Percentiles rank a stretch among this genome's conserved stretches.
phyloP scores from a whole-genome alignment of 2,329 filamentous ascomycete genomes.

The Intubia oerlemansii region DNA sequence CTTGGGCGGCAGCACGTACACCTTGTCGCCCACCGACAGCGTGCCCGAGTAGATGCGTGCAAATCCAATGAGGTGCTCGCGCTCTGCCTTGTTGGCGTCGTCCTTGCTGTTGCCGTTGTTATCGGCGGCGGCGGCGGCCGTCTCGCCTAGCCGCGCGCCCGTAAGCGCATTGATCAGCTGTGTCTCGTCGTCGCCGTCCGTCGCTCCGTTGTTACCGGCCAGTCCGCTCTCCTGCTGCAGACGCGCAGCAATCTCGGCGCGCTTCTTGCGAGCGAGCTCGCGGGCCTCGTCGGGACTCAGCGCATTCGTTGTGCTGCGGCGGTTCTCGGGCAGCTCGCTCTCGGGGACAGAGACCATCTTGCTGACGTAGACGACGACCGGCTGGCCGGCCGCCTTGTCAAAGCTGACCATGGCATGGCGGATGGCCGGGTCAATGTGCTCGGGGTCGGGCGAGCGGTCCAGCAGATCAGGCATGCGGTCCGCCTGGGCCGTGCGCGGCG shows the following conservation, averaged over 20 bases:
- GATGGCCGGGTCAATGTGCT: slow-evolving; percentile 45
- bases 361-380: slow-evolving; percentile 85
- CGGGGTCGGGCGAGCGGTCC: slow-evolving; percentile 55
- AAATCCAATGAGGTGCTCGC: slow-evolving; percentile 84
- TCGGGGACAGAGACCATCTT: slow-evolving; percentile 95
- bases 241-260: slow-evolving; percentile 61
- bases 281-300: slow-evolving; percentile 78
- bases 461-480: slow-evolving; percentile 62
- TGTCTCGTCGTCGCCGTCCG: slow-evolving; percentile 2
- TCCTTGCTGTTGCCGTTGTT: slow-evolving; percentile 18
- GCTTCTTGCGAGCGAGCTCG: slow-evolving; percentile 70
- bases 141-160: slow-evolving; percentile 1
- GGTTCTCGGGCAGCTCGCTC: slow-evolving; percentile 79
- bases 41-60: slow-evolving; percentile 85
- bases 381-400: slow-evolving; percentile 45
- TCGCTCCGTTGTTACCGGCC: not conserved
- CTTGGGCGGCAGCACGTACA: slow-evolving; percentile 85
- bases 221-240: not conserved
- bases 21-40: slow-evolving; percentile 66
- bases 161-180: not conserved
- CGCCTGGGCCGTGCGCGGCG: slow-evolving; percentile 60
- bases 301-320: slow-evolving; percentile 38
- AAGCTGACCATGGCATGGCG: slow-evolving; percentile 70
- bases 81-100: slow-evolving; percentile 41
- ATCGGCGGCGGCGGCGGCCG: not conserved